These are phyloP conservation scores for Opeltia flavorubescens DNA, from an alignment of 495 filamentous ascomycete species.

Conservation along the genomic window DNA sequence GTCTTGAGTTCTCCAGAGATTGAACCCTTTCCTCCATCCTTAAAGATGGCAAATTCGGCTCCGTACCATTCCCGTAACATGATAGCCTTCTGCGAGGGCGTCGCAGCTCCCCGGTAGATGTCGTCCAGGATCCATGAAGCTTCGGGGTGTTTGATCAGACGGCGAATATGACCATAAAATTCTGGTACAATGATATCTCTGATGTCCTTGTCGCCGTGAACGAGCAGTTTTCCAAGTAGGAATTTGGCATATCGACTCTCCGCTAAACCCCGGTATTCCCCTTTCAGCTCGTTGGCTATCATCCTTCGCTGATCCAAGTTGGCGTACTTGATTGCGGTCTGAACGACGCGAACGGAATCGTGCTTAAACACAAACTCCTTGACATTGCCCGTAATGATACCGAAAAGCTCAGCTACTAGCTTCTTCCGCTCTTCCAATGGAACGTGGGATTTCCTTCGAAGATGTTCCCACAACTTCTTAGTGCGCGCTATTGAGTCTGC, in stretches of 20 bases:
- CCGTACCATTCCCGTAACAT: slow-evolving; percentile 95
- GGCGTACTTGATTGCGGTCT: slow-evolving; percentile 93
- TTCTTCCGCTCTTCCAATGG: slow-evolving; percentile 71
- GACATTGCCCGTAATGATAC: slow-evolving; percentile 76
- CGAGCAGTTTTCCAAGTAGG: slow-evolving; percentile 83
- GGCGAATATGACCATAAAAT: slow-evolving; percentile 83
- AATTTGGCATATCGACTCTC: slow-evolving; percentile 96
- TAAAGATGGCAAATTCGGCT: slow-evolving; percentile 78
- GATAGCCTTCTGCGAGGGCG: slow-evolving; percentile 63
- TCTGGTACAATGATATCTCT: slow-evolving; percentile 79
- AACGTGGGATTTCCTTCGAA: slow-evolving; percentile 84
- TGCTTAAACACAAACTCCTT: slow-evolving; percentile 98
- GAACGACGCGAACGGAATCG: slow-evolving; percentile 85
- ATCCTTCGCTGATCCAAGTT: slow-evolving; percentile 66
- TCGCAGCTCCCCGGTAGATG: slow-evolving; percentile 77
- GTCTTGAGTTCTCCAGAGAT: slow-evolving; percentile 46
- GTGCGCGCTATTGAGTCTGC: slow-evolving; percentile 77
- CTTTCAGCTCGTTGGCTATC: slow-evolving; percentile 79
- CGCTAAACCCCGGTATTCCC: slow-evolving; percentile 68
- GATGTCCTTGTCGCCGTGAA: slow-evolving; percentile 73
- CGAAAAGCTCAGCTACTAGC: slow-evolving; percentile 76
- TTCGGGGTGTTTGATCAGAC: slow-evolving; percentile 88
- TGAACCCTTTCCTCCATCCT: slow-evolving; percentile 30
- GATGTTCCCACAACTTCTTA: slow-evolving; percentile 91
- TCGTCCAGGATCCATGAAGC: slow-evolving; percentile 96